A percentile compares a stretch with the other conserved stretches of the same genome.
Conservation (phyloP, 164 flowering plant genomes). For the Stephania yunnanensis region DNA sequence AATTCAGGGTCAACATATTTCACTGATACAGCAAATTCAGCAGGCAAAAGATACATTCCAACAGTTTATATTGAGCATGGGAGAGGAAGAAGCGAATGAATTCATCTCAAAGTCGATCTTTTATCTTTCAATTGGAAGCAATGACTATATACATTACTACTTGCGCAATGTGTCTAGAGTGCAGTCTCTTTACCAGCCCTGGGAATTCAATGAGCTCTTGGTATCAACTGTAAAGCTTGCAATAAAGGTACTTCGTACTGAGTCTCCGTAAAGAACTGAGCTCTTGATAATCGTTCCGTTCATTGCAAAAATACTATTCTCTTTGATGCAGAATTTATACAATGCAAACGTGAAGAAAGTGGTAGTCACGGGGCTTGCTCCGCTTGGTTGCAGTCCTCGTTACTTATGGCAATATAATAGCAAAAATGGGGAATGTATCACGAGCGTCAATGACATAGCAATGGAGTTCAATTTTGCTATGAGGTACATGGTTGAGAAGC, state of each 20-base stretch:
- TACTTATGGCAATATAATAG: conserved; percentile 64
- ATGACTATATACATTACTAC: conserved; percentile 86
- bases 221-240: conserved; percentile 47
- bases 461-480: conserved; percentile 69
- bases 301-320: background rate
- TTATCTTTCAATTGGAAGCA: conserved; percentile 78
- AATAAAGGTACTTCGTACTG: conserved; percentile 44
- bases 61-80: conserved; percentile 50
- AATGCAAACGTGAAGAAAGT: conserved; percentile 49
- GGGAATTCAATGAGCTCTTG: conserved; percentile 75
- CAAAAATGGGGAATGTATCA: conserved; percentile 54
- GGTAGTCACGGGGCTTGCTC: conserved; percentile 79
- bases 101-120: conserved; percentile 61
- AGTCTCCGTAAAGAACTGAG: background rate
- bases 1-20: conserved; percentile 69
- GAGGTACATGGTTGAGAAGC: conserved; percentile 65
- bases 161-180: conserved; percentile 62
- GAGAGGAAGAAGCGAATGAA: conserved; percentile 51
- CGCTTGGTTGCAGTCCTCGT: conserved; percentile 88
- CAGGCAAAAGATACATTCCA: conserved; percentile 76
- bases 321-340: conserved; percentile 56
- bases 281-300: background rate
- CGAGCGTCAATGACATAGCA: conserved; percentile 66
- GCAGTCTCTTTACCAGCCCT: conserved; percentile 63
- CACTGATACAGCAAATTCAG: conserved; percentile 73